These are phyloP conservation scores for Phyllosticta citrichinensis DNA, from an alignment of 2,329 filamentous ascomycete genomes.

Conservation along the genomic window DNA sequence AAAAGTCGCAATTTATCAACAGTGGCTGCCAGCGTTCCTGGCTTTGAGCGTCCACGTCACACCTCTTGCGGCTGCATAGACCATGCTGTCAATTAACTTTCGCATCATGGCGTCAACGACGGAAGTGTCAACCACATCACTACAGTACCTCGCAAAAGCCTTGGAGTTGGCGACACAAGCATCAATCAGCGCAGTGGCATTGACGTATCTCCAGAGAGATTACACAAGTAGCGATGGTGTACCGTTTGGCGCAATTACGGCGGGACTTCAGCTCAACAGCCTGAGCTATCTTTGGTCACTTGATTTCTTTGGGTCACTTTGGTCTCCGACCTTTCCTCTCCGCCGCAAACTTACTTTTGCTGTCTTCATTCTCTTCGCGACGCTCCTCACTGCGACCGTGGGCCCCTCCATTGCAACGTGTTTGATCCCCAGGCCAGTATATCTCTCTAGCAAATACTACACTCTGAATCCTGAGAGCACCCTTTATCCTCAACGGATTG, in stretches of 20 bases:
- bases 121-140: background rate
- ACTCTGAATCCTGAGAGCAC: background rate
- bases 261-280: background rate
- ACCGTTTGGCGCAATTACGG: background rate
- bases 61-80: background rate
- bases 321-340: background rate
- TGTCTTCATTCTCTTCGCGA: background rate
- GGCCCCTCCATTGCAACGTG: background rate
- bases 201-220: background rate
- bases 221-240: background rate
- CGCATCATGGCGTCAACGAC: background rate
- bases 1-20: background rate
- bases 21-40: background rate
- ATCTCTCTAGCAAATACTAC: background rate
- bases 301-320: background rate
- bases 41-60: background rate
- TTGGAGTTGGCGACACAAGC: background rate
- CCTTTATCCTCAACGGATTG: background rate
- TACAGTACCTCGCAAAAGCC: background rate
- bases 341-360: background rate
- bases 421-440: background rate
- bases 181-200: background rate
- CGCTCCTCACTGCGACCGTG: background rate
- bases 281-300: constrained; percentile 2
- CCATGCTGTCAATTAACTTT: background rate